Conservation (phyloP, 2,329 filamentous ascomycete genomes). For the Aspergillus ustus region DNA sequence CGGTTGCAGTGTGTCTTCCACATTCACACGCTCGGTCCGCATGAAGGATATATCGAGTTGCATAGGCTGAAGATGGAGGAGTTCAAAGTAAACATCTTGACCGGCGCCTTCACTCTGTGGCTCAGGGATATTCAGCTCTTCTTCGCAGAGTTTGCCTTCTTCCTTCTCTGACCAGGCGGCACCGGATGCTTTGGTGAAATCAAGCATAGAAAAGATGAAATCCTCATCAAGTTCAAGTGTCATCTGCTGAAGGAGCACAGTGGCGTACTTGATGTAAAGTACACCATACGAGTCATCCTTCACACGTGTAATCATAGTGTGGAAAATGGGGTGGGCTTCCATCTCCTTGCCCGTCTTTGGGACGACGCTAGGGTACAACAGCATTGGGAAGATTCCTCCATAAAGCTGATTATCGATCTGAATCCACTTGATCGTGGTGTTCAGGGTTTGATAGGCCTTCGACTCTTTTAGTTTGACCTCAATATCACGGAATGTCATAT, state of each 20-base stretch:
- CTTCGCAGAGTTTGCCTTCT: slow-evolving; percentile 85
- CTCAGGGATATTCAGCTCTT: slow-evolving; percentile 88
- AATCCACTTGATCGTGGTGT: slow-evolving; percentile 94
- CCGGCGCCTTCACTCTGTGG: slow-evolving; percentile 81
- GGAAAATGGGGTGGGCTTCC: slow-evolving; percentile 92
- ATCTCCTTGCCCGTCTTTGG: slow-evolving; percentile 97
- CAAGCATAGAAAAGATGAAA: slow-evolving; percentile 93
- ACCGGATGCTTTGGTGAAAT: slow-evolving; percentile 91
- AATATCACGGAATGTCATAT: slow-evolving; percentile 89
- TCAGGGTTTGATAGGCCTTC: slow-evolving; percentile 88
- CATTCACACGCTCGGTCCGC: slow-evolving; percentile 93
- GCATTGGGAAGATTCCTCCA: slow-evolving; percentile 95
- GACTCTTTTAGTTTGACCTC: slow-evolving; percentile 92
- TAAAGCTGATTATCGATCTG: slow-evolving; percentile 99
- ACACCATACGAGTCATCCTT: slow-evolving; percentile 99
- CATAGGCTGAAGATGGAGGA: slow-evolving; percentile 97
- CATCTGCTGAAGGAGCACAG: slow-evolving; percentile 93
- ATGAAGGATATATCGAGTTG: slow-evolving; percentile 97
- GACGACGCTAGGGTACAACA: slow-evolving; percentile 95
- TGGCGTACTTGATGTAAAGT: slow-evolving; percentile 97
- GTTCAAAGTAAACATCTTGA: slow-evolving; percentile 97
- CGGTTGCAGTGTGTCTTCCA: slow-evolving; percentile 88
- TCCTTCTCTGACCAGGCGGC: slow-evolving; percentile 84
- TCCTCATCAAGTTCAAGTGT: slow-evolving; percentile 97
- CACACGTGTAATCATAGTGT: slow-evolving; percentile 87